These are phyloP conservation scores for Sphagnum contortum DNA, from an alignment of 225 moss, liverwort and hornwort species.

Conservation along the genomic window DNA sequence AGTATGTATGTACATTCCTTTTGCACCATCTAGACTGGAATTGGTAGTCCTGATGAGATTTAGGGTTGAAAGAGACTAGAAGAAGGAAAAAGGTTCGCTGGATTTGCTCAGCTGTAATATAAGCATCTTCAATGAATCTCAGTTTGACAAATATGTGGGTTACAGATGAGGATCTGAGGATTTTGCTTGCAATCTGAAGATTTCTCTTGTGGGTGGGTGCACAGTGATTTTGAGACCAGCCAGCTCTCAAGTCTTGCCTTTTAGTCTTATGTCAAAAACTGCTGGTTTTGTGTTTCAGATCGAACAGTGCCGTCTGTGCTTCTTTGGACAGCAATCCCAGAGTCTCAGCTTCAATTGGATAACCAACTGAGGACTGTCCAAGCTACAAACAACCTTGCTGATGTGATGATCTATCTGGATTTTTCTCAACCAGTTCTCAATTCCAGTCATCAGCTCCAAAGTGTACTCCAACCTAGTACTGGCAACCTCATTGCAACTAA, in stretches of 20 bases:
- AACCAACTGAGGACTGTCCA: conserved; percentile 50
- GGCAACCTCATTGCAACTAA: conserved; percentile 32
- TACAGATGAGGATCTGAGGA: no score
- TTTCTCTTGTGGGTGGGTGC: not conserved
- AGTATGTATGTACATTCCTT: conserved; percentile 19
- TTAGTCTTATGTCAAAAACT: not conserved
- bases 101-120: not conserved
- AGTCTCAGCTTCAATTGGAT: conserved; percentile 42
- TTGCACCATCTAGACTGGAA: no score
- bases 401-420: conserved; percentile 59
- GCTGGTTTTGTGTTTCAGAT: conserved; percentile 14
- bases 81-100: not conserved
- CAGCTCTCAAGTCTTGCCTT: not conserved
- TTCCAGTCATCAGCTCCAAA: conserved; percentile 25
- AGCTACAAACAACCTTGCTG: conserved; percentile 38
- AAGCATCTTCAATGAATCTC: not conserved
- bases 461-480: conserved; percentile 26
- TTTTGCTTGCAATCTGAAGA: not conserved
- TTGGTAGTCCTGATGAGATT: not conserved
- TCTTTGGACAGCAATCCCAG: conserved; percentile 61
- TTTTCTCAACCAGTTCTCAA: conserved; percentile 52
- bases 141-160: no score
- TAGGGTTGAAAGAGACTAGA: not conserved
- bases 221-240: not conserved
- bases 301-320: conserved; percentile 55